Conservation (phyloP, 805 yeast genomes). For the Torulaspora delbrueckii region DNA sequence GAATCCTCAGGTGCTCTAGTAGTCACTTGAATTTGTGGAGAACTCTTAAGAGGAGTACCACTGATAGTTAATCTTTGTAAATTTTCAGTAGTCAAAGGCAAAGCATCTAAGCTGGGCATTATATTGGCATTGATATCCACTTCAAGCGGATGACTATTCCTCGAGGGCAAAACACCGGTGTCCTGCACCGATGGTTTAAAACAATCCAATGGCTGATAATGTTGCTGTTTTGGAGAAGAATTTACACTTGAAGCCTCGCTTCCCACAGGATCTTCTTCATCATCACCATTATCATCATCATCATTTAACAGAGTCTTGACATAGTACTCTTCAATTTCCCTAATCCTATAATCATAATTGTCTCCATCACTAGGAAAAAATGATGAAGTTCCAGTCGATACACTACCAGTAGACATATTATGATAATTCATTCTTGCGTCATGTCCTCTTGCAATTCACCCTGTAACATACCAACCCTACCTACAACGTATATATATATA, state of each 20-base stretch:
- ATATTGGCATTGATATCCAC: slow-evolving; percentile 29
- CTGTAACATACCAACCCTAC: neutral
- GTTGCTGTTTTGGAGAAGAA: slow-evolving; percentile 3
- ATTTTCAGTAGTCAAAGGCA: slow-evolving; percentile 33
- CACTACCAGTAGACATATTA: slow-evolving; percentile 1
- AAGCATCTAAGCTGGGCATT: slow-evolving; percentile 16
- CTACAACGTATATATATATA: slow-evolving; percentile 1
- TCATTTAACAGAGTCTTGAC: slow-evolving; percentile 30
- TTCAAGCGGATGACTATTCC: slow-evolving; percentile 17
- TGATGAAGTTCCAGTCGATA: slow-evolving; percentile 23
- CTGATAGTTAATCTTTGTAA: slow-evolving; percentile 22
- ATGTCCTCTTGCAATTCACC: neutral
- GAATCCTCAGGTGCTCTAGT: slow-evolving; percentile 5
- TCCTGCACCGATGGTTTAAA: slow-evolving; percentile 6
- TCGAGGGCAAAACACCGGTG: neutral
- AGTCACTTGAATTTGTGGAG: slow-evolving; percentile 8
- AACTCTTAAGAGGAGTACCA: neutral
- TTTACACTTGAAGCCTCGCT: slow-evolving; percentile 7
- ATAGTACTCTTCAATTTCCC: slow-evolving; percentile 35
- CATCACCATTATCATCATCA: slow-evolving; percentile 9
- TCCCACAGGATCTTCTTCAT: neutral
- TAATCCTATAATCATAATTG: slow-evolving; percentile 24
- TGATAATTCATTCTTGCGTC: neutral
- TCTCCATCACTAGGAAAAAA: slow-evolving; percentile 27
- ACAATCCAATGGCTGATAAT: slow-evolving; percentile 6